Conservation (phyloP, 2,329 filamentous ascomycete species). For the Talaromyces atroroseus region DNA sequence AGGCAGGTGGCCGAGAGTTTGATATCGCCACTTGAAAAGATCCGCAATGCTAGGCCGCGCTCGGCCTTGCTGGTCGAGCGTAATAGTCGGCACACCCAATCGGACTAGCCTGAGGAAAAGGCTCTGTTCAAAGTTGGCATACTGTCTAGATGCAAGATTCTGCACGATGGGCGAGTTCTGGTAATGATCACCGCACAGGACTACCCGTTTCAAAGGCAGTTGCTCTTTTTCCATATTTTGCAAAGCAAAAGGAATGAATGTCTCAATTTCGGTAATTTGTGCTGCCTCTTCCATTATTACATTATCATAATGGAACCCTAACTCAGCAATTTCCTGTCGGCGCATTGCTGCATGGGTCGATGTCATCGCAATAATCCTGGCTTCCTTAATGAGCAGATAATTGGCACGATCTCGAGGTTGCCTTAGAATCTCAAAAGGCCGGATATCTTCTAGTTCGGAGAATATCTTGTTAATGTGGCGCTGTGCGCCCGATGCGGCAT, state of each 20-base stretch:
- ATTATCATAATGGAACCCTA: slow-evolving; percentile 98
- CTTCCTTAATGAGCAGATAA: slow-evolving; percentile 90
- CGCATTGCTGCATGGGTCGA: slow-evolving; percentile 96
- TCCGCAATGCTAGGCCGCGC: slow-evolving; percentile 80
- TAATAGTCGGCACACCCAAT: slow-evolving; percentile 84
- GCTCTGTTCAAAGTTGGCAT: slow-evolving; percentile 92
- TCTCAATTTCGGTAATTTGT: slow-evolving; percentile 95
- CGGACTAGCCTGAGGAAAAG: slow-evolving; percentile 88
- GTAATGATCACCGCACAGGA: slow-evolving; percentile 90
- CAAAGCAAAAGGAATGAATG: slow-evolving; percentile 89
- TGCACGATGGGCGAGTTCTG: slow-evolving; percentile 97
- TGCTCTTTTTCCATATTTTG: slow-evolving; percentile 72
- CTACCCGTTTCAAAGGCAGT: slow-evolving; percentile 74
- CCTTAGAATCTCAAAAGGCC: slow-evolving; percentile 90
- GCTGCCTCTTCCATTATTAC: slow-evolving; percentile 98
- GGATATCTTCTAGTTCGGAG: slow-evolving; percentile 82
- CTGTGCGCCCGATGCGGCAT: slow-evolving; percentile 79
- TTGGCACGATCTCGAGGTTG: slow-evolving; percentile 89
- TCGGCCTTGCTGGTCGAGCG: slow-evolving; percentile 88
- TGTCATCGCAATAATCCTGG: slow-evolving; percentile 98
- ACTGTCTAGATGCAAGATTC: slow-evolving; percentile 87
- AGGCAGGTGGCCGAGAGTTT: slow-evolving; percentile 71
- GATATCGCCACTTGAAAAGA: slow-evolving; percentile 91
- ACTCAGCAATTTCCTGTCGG: slow-evolving; percentile 76
- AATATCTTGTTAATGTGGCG: slow-evolving; percentile 87